These are phyloP conservation scores for Penicillium coffeae DNA, from an alignment of 495 filamentous ascomycete species.

Conservation along the genomic window DNA sequence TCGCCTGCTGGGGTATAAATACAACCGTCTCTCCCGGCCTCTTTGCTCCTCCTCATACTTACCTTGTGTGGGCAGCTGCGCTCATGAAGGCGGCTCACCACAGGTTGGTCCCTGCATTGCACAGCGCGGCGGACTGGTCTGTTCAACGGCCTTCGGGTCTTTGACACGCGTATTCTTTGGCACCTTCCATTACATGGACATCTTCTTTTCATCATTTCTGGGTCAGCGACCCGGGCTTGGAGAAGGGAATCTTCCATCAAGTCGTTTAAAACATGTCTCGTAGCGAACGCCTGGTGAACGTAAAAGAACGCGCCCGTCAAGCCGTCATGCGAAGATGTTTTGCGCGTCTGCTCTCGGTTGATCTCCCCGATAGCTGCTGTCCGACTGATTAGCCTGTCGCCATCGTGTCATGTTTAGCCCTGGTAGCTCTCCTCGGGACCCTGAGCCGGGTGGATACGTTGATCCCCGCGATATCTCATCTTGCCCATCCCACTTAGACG, in stretches of 20 bases:
- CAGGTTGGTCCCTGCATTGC: constrained; percentile 65
- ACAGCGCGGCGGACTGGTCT: constrained; percentile 59
- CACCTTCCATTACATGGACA: constrained; percentile 40
- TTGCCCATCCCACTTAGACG: too few relatives aligned
- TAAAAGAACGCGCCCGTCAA: too few relatives aligned
- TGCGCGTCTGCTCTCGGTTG: too few relatives aligned
- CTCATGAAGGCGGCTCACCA: constrained; percentile 59
- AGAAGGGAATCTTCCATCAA: constrained; percentile 52
- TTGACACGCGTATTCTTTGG: constrained; percentile 68
- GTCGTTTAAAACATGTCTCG: too few relatives aligned
- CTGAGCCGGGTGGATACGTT: too few relatives aligned
- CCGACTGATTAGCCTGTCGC: too few relatives aligned
- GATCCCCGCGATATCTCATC: too few relatives aligned
- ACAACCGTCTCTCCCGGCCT: constrained; percentile 7
- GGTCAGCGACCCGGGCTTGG: constrained; percentile 44
- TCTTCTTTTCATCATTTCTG: constrained; percentile 52
- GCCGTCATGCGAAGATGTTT: too few relatives aligned
- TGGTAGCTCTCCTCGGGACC: too few relatives aligned
- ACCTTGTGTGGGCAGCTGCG: constrained; percentile 64
- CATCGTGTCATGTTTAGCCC: too few relatives aligned
- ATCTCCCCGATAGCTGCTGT: too few relatives aligned
- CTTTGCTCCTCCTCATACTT: constrained; percentile 65
- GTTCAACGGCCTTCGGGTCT: constrained; percentile 62
- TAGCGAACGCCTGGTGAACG: too few relatives aligned
- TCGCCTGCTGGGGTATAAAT: constrained; percentile 23